These are phyloP conservation scores for Allomyces arbusculus DNA, from an alignment of 192 early-diverging fungal genomes.

Conservation along the genomic window DNA sequence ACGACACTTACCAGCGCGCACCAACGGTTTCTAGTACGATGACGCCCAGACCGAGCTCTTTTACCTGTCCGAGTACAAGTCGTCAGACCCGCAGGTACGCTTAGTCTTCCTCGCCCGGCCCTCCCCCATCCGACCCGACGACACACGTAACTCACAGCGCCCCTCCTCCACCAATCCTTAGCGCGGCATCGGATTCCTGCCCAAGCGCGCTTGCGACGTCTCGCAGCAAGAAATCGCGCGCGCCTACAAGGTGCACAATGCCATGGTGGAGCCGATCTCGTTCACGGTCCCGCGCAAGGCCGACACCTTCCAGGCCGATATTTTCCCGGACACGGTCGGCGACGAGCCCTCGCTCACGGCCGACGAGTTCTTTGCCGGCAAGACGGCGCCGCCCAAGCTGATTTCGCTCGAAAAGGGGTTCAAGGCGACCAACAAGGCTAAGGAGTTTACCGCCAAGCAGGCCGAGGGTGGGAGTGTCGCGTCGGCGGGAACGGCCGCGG, in stretches of 20 bases:
- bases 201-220: slow-evolving; percentile 77
- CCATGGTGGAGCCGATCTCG: slow-evolving; percentile 81
- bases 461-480: neutral
- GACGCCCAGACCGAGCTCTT: slow-evolving; percentile 62
- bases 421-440: neutral
- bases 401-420: neutral
- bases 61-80: slow-evolving; percentile 72
- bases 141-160: too few relatives aligned
- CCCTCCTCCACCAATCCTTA: too few relatives aligned
- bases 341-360: slow-evolving; percentile 69
- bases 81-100: slow-evolving; percentile 50
- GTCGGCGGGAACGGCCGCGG: neutral
- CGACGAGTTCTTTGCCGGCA: slow-evolving; percentile 59
- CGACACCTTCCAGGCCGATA: slow-evolving; percentile 88
- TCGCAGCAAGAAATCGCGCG: slow-evolving; percentile 76
- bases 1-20: too few relatives aligned
- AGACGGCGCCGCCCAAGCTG: neutral
- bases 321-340: slow-evolving; percentile 71
- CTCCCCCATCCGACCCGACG: too few relatives aligned
- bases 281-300: slow-evolving; percentile 89
- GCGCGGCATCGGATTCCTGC: slow-evolving; percentile 80
- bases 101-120: too few relatives aligned
- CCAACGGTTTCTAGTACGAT: too few relatives aligned
- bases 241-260: slow-evolving; percentile 80
- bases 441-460: neutral